Percentiles rank a stretch among this genome's conserved stretches.
Evolutionary conservation across 2,329 filamentous ascomycete genomes (phyloP).

Genomic region (Botrytis cinerea): DNA sequence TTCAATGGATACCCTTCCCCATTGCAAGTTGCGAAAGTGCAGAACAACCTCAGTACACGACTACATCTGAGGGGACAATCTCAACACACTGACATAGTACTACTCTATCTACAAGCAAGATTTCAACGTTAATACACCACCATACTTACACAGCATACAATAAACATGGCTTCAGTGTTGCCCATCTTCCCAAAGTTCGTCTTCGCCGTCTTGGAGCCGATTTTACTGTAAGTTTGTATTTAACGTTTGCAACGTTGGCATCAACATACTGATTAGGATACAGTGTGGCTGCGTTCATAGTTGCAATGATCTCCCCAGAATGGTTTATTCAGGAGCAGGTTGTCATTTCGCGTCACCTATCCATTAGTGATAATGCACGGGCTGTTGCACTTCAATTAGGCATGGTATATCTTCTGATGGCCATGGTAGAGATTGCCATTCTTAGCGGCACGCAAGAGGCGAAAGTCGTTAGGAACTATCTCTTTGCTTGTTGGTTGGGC

Average conservation of each 20-base stretch:
- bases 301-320: slow-evolving; percentile 56
- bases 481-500: slow-evolving; percentile 63
- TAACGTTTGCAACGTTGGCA: slow-evolving; percentile 10
- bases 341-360: slow-evolving; percentile 43
- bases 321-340: slow-evolving; percentile 67
- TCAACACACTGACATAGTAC: not conserved
- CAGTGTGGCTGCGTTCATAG: slow-evolving; percentile 61
- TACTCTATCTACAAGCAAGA: not conserved
- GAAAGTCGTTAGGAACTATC: slow-evolving; percentile 66
- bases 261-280: slow-evolving; percentile 14
- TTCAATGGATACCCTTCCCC: not conserved
- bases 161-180: slow-evolving; percentile 60
- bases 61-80: not conserved
- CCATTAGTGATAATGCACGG: slow-evolving; percentile 43
- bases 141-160: not conserved
- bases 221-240: slow-evolving; percentile 30
- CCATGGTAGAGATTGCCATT: slow-evolving; percentile 63
- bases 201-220: slow-evolving; percentile 57
- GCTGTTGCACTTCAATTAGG: slow-evolving; percentile 49
- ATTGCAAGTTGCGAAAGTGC: not conserved
- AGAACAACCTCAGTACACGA: not conserved
- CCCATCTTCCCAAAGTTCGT: slow-evolving; percentile 64
- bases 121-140: not conserved
- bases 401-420: slow-evolving; percentile 68
- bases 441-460: slow-evolving; percentile 65